phyloP scores from a whole-genome alignment of 2,329 filamentous ascomycete species.

The Fusarium anguioides region DNA sequence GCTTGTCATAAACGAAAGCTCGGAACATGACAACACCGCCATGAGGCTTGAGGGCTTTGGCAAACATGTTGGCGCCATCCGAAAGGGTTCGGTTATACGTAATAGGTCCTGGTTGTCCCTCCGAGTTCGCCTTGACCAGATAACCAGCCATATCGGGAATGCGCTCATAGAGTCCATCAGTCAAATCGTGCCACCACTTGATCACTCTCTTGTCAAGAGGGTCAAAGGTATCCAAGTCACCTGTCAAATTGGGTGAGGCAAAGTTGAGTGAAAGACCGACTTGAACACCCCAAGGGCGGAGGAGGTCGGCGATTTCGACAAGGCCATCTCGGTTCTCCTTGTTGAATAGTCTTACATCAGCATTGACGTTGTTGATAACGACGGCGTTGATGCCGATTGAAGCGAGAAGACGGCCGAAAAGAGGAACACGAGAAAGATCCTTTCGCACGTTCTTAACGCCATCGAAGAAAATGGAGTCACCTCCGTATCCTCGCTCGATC shows the following conservation, averaged over 20 bases:
- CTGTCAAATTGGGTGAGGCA: constrained; percentile 68
- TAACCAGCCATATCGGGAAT: constrained; percentile 77
- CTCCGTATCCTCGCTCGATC: constrained; percentile 76
- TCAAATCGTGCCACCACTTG: constrained; percentile 71
- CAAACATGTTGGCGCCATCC: constrained; percentile 61
- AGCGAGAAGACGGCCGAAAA: constrained; percentile 74
- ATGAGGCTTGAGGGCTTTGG: constrained; percentile 65
- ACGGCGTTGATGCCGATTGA: constrained; percentile 75
- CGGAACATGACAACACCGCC: constrained; percentile 76
- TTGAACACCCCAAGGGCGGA: constrained; percentile 74
- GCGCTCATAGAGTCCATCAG: constrained; percentile 66
- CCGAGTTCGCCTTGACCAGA: constrained; percentile 77
- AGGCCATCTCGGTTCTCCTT: constrained; percentile 68
- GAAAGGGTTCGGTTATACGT: constrained; percentile 77
- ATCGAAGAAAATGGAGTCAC: constrained; percentile 74
- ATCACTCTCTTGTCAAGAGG: constrained; percentile 70
- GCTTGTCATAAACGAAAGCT: constrained; percentile 74
- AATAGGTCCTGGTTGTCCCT: constrained; percentile 76
- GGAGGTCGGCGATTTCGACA: constrained; percentile 69
- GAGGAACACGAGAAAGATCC: constrained; percentile 67
- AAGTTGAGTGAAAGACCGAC: constrained; percentile 76
- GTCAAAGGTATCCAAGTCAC: constrained; percentile 70
- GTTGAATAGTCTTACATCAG: constrained; percentile 68
- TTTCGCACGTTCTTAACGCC: constrained; percentile 62
- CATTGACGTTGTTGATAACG: constrained; percentile 79